A percentile compares a stretch with the other conserved stretches of the same genome.
These are phyloP conservation scores for Diatrype stigma DNA, from an alignment of 2,329 filamentous ascomycete genomes.

Conservation along the genomic window DNA sequence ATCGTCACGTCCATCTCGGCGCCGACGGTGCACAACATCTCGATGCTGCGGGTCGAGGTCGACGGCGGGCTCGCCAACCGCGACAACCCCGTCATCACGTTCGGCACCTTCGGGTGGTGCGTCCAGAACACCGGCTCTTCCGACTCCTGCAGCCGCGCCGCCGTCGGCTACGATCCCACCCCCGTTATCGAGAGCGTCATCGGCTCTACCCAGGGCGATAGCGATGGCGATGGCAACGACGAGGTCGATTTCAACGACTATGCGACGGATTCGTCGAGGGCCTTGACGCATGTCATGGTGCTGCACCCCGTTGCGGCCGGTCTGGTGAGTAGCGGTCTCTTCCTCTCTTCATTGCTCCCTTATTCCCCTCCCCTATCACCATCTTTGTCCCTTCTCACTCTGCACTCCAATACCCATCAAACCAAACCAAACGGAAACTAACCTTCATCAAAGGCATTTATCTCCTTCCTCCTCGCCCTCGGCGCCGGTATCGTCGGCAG, in stretches of 20 bases:
- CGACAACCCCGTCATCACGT: slow-evolving; percentile 25
- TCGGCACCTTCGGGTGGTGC: slow-evolving; percentile 46
- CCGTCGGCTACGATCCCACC: slow-evolving; percentile 24
- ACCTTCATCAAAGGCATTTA: too few species aligned
- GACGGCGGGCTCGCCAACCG: slow-evolving; percentile 21
- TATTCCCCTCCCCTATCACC: slow-evolving; percentile 33
- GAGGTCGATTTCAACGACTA: slow-evolving; percentile 30
- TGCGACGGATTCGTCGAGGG: slow-evolving; percentile 31
- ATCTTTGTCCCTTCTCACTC: slow-evolving; percentile 15
- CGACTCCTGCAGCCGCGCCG: slow-evolving; percentile 14
- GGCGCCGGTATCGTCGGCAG: slow-evolving; percentile 39
- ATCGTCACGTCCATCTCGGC: slow-evolving; percentile 43
- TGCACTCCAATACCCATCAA: too few species aligned
- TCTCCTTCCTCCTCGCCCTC: slow-evolving; percentile 40
- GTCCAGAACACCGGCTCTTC: slow-evolving; percentile 4
- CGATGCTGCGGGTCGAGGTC: slow-evolving; percentile 36
- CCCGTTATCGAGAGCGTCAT: slow-evolving; percentile 12
- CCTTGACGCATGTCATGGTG: slow-evolving; percentile 41
- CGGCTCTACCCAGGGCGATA: too few species aligned
- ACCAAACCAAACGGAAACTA: too few species aligned
- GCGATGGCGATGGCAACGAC: too few species aligned
- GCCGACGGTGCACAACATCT: slow-evolving; percentile 39
- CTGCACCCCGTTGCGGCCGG: slow-evolving; percentile 30
- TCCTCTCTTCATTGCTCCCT: neutral
- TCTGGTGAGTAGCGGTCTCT: slow-evolving; percentile 3